Conservation (phyloP, 192 early-diverging fungal genomes). For the Entrophospora sp. region DNA sequence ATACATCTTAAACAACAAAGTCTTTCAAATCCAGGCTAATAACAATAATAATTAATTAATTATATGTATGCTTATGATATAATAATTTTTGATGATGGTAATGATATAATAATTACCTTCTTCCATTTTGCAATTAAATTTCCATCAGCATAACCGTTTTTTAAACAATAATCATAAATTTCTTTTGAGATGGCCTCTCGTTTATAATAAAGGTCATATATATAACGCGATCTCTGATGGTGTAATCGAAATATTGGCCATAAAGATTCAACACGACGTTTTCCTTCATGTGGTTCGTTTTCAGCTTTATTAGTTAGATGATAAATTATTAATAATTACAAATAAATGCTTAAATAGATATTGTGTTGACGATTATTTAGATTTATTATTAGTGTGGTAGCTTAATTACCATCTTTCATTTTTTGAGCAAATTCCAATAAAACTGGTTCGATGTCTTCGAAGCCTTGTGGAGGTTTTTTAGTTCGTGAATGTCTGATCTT, state of each 20-base stretch:
- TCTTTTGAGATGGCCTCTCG: constrained; percentile 87
- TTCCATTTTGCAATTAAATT: constrained; percentile 98
- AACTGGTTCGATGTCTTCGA: constrained; percentile 92
- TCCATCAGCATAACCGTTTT: constrained; percentile 83
- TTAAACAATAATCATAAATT: constrained; percentile 89
- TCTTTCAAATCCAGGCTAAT: constrained; percentile 87
- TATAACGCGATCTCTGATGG: constrained; percentile 94
- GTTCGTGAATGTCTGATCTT: constrained; percentile 69
- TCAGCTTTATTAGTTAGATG: constrained; percentile 56
- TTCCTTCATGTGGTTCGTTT: constrained; percentile 88
- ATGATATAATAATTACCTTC: constrained; percentile 64
- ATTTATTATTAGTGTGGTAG: no score
- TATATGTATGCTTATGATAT: not conserved
- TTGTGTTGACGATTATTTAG: no score
- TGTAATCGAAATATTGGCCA: constrained; percentile 96
- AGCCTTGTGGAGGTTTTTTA: constrained; percentile 86
- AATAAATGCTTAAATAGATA: no score
- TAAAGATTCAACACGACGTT: constrained; percentile 82
- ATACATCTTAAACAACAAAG: constrained; percentile 96
- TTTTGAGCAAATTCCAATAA: constrained; percentile 81
- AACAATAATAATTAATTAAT: not conserved
- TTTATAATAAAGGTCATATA: constrained; percentile 95
- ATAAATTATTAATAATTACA: no score
- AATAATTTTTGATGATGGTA: not conserved
- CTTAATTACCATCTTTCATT: constrained; percentile 94